A percentile compares a stretch with the other conserved stretches of the same genome.
These are phyloP conservation scores for Pleurotus salmoneostramineus DNA, from an alignment of 768 basidiomycete genomes.

Conservation along the genomic window DNA sequence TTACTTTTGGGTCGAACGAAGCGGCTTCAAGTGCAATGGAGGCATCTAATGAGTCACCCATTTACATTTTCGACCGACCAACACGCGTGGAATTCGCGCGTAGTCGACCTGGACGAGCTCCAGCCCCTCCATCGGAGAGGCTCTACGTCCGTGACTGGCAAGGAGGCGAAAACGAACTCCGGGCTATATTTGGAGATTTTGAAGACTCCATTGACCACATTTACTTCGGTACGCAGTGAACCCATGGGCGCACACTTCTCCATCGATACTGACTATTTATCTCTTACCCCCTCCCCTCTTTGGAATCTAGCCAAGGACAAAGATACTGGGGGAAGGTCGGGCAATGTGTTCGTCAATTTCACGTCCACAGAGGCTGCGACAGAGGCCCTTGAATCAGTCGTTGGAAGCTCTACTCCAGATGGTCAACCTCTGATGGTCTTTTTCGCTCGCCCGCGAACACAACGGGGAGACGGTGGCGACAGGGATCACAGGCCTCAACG, in stretches of 20 bases:
- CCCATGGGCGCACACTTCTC: no score
- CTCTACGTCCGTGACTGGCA: slow-evolving; percentile 24
- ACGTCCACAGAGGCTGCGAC: slow-evolving; percentile 37
- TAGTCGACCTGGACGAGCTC: background rate
- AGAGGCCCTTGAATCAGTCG: slow-evolving; percentile 38
- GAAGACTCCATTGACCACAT: slow-evolving; percentile 11
- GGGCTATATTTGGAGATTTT: slow-evolving; percentile 19
- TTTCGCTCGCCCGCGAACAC: slow-evolving; percentile 1
- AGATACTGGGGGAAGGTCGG: slow-evolving; percentile 23
- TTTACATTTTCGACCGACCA: slow-evolving; percentile 45
- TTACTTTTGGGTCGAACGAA: slow-evolving; percentile 33
- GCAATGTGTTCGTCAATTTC: slow-evolving; percentile 54
- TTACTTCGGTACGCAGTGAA: slow-evolving; percentile 10
- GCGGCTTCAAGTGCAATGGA: slow-evolving; percentile 33
- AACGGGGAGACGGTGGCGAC: slow-evolving; percentile 5
- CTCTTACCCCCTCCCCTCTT: background rate
- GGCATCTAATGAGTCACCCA: slow-evolving; percentile 35
- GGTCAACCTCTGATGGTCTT: background rate
- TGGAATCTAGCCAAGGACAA: slow-evolving; percentile 25
- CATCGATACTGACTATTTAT: background rate
- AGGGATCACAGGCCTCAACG: slow-evolving; percentile 7
- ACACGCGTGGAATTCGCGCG: slow-evolving; percentile 36
- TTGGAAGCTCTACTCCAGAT: background rate
- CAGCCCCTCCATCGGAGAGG: slow-evolving; percentile 21
- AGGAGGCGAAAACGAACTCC: slow-evolving; percentile 20